Conservation (phyloP, 1,284 basidiomycete genomes). For the Meripilus lineatus region DNA sequence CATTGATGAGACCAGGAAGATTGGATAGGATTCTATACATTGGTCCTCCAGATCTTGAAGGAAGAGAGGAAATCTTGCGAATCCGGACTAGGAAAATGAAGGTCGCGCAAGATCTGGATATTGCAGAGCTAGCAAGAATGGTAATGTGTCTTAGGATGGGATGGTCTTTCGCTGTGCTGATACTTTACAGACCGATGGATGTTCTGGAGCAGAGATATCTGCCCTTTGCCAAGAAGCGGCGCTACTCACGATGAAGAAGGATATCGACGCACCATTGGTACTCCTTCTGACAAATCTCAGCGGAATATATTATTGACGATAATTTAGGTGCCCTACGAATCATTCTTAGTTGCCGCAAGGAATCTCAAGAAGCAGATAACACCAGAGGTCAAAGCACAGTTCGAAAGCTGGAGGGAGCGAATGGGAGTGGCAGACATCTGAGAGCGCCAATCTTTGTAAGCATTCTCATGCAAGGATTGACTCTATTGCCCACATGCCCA, state of each 20-base stretch:
- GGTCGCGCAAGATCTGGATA: conserved; percentile 64
- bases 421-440: not conserved
- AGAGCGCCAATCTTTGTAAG: too few relatives aligned
- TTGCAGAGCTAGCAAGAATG: conserved; percentile 71
- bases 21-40: conserved; percentile 96
- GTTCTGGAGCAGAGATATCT: conserved; percentile 93
- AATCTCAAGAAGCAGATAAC: conserved; percentile 84
- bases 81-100: conserved; percentile 82
- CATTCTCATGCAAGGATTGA: too few relatives aligned
- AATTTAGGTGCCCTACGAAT: conserved; percentile 64
- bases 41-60: conserved; percentile 80
- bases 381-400: conserved; percentile 69
- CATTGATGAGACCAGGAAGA: conserved; percentile 91
- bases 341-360: conserved; percentile 75
- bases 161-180: conserved; percentile 1
- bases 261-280: conserved; percentile 77
- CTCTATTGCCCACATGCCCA: too few relatives aligned
- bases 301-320: not conserved
- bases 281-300: conserved; percentile 22
- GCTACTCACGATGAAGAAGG: conserved; percentile 81
- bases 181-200: conserved; percentile 75
- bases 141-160: too few relatives aligned
- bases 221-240: conserved; percentile 97
- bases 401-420: conserved; percentile 50
- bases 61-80: conserved; percentile 80